Evolutionary conservation across 176 grass and related monocot species (phyloP).

Genomic region (Ampelocalamus luodianensis): DNA sequence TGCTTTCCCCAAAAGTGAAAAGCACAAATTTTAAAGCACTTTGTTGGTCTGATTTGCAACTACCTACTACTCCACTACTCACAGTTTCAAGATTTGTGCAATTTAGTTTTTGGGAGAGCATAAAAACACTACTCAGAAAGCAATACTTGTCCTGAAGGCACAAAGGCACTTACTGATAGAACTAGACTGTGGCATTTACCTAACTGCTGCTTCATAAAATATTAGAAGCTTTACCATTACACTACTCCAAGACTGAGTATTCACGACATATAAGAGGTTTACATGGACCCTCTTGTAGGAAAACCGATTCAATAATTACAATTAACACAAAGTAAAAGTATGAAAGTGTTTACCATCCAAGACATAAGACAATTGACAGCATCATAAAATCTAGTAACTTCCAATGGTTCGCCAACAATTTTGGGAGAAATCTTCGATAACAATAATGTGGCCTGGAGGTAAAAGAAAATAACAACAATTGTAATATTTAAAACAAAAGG

Average conservation of each 20-base stretch:
- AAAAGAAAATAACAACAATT: constrained; percentile 18
- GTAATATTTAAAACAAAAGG: constrained; percentile 2
- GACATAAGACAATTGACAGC: constrained; percentile 90
- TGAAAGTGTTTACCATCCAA: constrained; percentile 70
- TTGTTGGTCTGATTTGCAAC: background rate
- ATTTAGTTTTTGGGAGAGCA: constrained; percentile 2
- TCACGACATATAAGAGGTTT: background rate
- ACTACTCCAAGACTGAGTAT: background rate
- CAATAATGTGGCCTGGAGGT: constrained; percentile 64
- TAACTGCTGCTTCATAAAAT: background rate
- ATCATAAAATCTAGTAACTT: constrained; percentile 74
- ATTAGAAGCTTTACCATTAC: background rate
- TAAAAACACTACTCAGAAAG: constrained; percentile 14
- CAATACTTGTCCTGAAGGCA: constrained; percentile 20
- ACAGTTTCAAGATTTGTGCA: background rate
- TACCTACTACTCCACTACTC: background rate
- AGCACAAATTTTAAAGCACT: background rate
- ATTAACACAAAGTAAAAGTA: background rate
- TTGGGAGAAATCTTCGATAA: constrained; percentile 87
- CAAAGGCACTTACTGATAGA: background rate
- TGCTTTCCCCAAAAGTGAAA: background rate
- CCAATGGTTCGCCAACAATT: constrained; percentile 72
- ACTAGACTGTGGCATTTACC: background rate
- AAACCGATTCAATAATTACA: constrained; percentile 21
- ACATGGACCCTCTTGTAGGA: background rate